phyloP scores from a whole-genome alignment of 441 rosid species.

The Croton laevigatus region DNA sequence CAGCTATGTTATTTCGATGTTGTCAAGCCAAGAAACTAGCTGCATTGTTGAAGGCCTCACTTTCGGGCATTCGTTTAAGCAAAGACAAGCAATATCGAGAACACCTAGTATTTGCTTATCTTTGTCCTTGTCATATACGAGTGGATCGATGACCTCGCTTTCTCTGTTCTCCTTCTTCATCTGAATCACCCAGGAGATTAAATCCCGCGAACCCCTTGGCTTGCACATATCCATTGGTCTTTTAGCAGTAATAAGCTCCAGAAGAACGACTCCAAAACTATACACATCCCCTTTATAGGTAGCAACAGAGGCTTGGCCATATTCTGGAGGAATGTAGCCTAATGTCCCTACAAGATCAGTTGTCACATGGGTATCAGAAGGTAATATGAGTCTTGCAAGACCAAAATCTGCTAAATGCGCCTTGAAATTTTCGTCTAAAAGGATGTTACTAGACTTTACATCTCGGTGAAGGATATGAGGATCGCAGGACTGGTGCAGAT shows the following conservation, averaged over 20 bases:
- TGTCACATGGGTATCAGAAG: conserved; percentile 80
- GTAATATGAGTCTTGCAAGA: conserved; percentile 83
- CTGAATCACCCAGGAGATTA: conserved; percentile 78
- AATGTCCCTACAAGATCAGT: conserved; percentile 92
- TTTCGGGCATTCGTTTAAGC: conserved; percentile 62
- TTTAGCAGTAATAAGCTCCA: conserved; percentile 88
- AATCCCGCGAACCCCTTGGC: conserved; percentile 68
- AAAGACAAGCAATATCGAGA: conserved; percentile 68
- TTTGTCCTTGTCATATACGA: conserved; percentile 46
- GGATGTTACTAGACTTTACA: conserved; percentile 87
- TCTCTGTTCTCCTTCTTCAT: conserved; percentile 69
- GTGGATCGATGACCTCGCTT: conserved; percentile 56
- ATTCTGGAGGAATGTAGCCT: conserved; percentile 98
- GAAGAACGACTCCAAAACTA: conserved; percentile 92
- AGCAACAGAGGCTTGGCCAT: conserved; percentile 84
- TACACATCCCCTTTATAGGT: conserved; percentile 97
- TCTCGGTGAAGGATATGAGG: conserved; percentile 85
- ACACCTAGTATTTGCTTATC: conserved; percentile 53
- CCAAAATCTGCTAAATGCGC: conserved; percentile 93
- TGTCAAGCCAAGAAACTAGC: conserved; percentile 61
- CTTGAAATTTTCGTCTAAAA: conserved; percentile 68
- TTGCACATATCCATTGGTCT: conserved; percentile 91
- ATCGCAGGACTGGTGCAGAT: conserved; percentile 80
- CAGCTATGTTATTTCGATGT: conserved; percentile 22
- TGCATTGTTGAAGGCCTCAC: conserved; percentile 64